Evolutionary conservation across 805 yeast species (phyloP), one percentile per base, ranked within the genome.

Genomic region (Metschnikowia hibisci): DNA sequence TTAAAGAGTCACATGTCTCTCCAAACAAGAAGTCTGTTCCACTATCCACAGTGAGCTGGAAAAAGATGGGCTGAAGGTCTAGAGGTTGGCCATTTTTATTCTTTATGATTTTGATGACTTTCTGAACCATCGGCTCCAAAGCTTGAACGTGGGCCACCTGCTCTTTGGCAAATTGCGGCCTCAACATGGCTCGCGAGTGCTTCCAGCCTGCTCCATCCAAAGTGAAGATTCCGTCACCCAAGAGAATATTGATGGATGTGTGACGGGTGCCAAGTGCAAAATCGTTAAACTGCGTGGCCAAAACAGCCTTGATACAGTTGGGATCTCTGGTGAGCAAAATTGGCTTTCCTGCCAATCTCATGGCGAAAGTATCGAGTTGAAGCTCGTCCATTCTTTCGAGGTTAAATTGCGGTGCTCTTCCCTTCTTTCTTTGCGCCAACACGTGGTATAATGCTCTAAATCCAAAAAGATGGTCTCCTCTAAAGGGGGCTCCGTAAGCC

Each of bases 201-300:
- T 58, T 58, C 63, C 63, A 58, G 3, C 61, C 62, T 9, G 50
- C 55, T 9, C 63, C 63, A 32, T 58, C 63, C 37, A 58, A 48
- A 6, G 63, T 58, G 45, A 58, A 58, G 32, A 58, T 58, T 2
- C 63, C 63, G 32, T 58, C 61, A 12, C 63, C 63, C 37, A 58
- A 47, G 30, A 53, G 48, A 6, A 60, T 52, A 31, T 36, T 35
- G 39, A 58, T 46, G 30, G 52, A 53, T 27, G 52, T 41, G 39
- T 55, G 57, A 36, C 63, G 57, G 13, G 47, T 46, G 3, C 63
- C 63, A 29, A 58, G 50, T 13, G 54, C 48, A 42, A 55, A 58
- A 44, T 58, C 63, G 32, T 49, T 50, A 37, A 58, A 58, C 33
- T 58, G 61, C 5, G 62, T 58, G 13, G 58, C 61, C 47, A 58